phyloP scores from a whole-genome alignment of 2,329 filamentous ascomycete species.

The Phaeosphaeria sp. region DNA sequence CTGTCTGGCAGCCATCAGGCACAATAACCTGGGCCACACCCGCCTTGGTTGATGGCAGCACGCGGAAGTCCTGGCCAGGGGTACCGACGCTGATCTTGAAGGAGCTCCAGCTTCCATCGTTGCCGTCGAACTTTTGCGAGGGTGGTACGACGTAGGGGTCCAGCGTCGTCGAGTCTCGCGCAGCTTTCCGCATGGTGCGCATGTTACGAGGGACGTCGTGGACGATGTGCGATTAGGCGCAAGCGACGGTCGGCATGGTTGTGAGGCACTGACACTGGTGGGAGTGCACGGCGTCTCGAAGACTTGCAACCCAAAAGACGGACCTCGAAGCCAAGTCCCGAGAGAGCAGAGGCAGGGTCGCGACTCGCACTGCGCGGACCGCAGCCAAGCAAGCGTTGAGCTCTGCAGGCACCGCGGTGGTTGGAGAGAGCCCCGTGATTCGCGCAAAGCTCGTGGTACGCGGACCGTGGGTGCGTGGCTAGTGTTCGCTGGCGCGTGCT shows the following conservation, averaged over 20 bases:
- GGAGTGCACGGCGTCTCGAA: not conserved
- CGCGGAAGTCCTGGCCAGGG: conserved; percentile 48
- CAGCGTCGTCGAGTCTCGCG: conserved; percentile 22
- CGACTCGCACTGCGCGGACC: not conserved
- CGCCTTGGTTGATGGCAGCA: conserved; percentile 44
- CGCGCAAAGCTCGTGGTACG: not conserved
- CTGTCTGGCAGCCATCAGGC: conserved; percentile 44
- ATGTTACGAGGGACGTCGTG: not conserved
- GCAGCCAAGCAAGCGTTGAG: not conserved
- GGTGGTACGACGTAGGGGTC: conserved; percentile 41
- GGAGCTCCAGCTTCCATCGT: conserved; percentile 52
- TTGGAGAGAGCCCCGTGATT: not conserved
- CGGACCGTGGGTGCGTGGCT: conserved; percentile 9
- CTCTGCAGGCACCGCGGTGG: not conserved
- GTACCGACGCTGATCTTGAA: conserved; percentile 50
- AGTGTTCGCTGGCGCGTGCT: conserved; percentile 1
- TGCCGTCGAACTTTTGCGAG: conserved; percentile 47
- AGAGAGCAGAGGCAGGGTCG: not conserved
- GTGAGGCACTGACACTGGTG: not conserved
- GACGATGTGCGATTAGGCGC: not conserved
- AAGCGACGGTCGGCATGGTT: not conserved
- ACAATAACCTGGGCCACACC: conserved; percentile 38
- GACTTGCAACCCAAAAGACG: not conserved
- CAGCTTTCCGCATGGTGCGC: conserved; percentile 27
- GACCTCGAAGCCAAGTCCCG: not conserved